Evolutionary conservation across 2,329 filamentous ascomycete species (phyloP).

Genomic region (Cordyceps cateniannulata): DNA sequence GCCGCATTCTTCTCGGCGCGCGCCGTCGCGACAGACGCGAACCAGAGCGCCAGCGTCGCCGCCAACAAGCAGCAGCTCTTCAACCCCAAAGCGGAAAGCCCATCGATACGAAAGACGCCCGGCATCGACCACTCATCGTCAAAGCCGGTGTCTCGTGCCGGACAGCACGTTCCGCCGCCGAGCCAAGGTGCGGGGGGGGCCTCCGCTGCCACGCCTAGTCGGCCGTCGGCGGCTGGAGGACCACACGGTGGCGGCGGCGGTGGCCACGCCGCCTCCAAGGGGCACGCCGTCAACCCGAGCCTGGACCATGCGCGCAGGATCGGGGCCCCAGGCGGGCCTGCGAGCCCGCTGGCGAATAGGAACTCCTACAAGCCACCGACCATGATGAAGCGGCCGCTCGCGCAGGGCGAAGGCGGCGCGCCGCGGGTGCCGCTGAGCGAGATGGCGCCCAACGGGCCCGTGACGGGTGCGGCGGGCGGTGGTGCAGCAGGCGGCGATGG

Average conservation of each 20-base stretch:
- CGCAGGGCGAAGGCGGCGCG: constrained; percentile 18
- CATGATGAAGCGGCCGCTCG: constrained; percentile 48
- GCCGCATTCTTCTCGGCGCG: constrained; percentile 13
- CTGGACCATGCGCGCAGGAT: constrained; percentile 51
- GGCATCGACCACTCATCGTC: constrained; percentile 78
- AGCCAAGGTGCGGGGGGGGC: constrained; percentile 19
- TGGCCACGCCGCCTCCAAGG: constrained; percentile 20
- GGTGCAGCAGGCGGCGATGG: constrained; percentile 21
- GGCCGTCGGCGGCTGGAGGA: constrained; percentile 13
- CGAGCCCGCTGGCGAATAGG: constrained; percentile 53
- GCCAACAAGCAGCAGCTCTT: constrained; percentile 48
- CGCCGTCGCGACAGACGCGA: constrained; percentile 2
- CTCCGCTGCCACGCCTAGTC: constrained; percentile 8
- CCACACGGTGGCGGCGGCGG: neutral
- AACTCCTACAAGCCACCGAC: constrained; percentile 53
- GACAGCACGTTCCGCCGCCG: constrained; percentile 44
- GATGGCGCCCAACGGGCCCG: constrained; percentile 37
- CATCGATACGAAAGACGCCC: constrained; percentile 82
- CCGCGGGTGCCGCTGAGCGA: constrained; percentile 43
- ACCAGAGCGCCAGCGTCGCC: constrained; percentile 25
- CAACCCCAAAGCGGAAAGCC: constrained; percentile 69
- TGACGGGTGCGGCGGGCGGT: constrained; percentile 17
- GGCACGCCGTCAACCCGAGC: constrained; percentile 45
- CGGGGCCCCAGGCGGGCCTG: constrained; percentile 46
- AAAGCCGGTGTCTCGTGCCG: constrained; percentile 58